Evolutionary conservation across 2,329 filamentous ascomycete genomes (phyloP), one percentile per base, ranked within the genome.

Genomic region (Phialophora verrucosa): DNA sequence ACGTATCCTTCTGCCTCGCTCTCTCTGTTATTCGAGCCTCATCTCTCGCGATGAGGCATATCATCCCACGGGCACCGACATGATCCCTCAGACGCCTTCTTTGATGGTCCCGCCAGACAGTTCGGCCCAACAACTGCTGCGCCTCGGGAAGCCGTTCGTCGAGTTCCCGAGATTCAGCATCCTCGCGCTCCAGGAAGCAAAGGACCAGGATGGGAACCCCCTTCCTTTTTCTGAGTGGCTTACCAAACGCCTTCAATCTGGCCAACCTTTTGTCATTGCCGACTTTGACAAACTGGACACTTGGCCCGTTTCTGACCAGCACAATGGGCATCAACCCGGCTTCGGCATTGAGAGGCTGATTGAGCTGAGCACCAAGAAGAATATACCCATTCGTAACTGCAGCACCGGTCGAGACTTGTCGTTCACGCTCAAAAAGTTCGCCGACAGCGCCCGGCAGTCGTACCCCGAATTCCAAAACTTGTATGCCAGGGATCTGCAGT

Each of bases 381-480:
- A 74, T 64, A 76, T 78, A 38, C 73, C 75, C 7, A 74, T 77
- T 11, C 73, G 74, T 17, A 78, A 78, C 51, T 77, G 76, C 63
- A 75, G 73, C 38, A 76, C 76, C 2, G 73, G 74, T 32, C 72
- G 76, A 59, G 76, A 78, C 64, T 56, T 77, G 10, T 75, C 71
- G 11, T 75, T 77, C 67, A 74, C 74, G 23, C 70, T 78, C 51
- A 74, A 70, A 38, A 77, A 77, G 63, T 74, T 77, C 38, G 70
- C 74, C 14, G 64, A 76, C 62, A 76, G 72, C 35, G 70, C 70
- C 58, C 63, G 63, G 54, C 69, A 74, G 59, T 71, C 69, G 17
- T 73, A 71, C 67, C 66, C 69, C 54, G 71, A 73, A 42, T 74
- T 71, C 62, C 72, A 66, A 64, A 77, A 75, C 59, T 71, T 78